Conservation (phyloP, 2,329 filamentous ascomycete species). For the Pseudocercospora vitis region DNA sequence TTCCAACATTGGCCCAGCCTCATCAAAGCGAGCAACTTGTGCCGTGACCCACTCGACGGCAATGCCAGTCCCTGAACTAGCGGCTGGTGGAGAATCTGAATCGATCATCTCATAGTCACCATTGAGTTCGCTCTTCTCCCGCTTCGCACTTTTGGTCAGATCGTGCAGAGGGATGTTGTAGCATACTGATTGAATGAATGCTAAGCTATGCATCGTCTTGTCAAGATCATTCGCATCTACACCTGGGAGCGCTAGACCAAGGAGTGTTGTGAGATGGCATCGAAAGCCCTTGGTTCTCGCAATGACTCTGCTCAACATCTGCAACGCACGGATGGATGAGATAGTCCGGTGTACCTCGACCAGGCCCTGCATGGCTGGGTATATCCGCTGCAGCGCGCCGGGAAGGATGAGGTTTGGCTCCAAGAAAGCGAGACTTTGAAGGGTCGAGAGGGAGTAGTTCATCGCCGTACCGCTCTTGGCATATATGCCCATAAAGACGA, state of each 20-base stretch:
- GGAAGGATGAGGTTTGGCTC: slow-evolving; percentile 91
- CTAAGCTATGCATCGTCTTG: slow-evolving; percentile 91
- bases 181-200: slow-evolving; percentile 92
- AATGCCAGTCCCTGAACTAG: slow-evolving; percentile 50
- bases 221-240: slow-evolving; percentile 97
- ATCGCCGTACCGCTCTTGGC: slow-evolving; percentile 91
- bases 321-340: slow-evolving; percentile 85
- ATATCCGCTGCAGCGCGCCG: slow-evolving; percentile 91
- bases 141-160: slow-evolving; percentile 61
- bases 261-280: slow-evolving; percentile 88
- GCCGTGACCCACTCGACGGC: slow-evolving; percentile 92
- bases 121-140: slow-evolving; percentile 39
- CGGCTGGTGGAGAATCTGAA: slow-evolving; percentile 22
- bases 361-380: slow-evolving; percentile 91
- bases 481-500: slow-evolving; percentile 97
- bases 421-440: slow-evolving; percentile 85
- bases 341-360: slow-evolving; percentile 97
- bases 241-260: slow-evolving; percentile 90
- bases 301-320: slow-evolving; percentile 90
- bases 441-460: slow-evolving; percentile 83
- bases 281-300: slow-evolving; percentile 91
- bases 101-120: slow-evolving; percentile 36
- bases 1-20: slow-evolving; percentile 78
- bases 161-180: slow-evolving; percentile 94
- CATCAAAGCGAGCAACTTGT: slow-evolving; percentile 91